A percentile compares a stretch with the other conserved stretches of the same genome.
phyloP scores from a whole-genome alignment of 129 eudicot species.

The Centaurea solstitialis region DNA sequence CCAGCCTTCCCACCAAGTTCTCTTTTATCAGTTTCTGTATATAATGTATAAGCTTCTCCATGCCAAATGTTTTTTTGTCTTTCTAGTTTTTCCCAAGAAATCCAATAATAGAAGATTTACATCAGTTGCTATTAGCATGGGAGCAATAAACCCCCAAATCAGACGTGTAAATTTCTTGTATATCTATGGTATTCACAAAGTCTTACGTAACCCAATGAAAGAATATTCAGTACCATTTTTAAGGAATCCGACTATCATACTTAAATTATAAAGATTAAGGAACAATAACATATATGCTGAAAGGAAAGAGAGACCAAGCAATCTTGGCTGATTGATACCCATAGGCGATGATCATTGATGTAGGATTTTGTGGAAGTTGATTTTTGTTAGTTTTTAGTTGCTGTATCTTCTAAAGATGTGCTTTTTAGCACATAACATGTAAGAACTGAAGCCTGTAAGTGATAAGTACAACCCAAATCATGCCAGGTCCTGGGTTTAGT shows the following conservation, averaged over 20 bases:
- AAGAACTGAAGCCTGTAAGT: neutral
- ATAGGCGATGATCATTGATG: neutral
- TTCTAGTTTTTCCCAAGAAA: neutral
- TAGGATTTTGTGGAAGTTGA: neutral
- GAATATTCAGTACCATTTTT: neutral
- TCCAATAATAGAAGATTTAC: neutral
- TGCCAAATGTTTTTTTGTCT: neutral
- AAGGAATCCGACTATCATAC: neutral
- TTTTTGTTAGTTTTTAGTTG: neutral
- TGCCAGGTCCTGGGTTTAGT: neutral
- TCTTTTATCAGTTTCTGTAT: neutral
- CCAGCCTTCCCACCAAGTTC: neutral
- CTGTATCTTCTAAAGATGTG: neutral
- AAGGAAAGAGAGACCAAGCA: neutral
- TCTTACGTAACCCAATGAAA: neutral
- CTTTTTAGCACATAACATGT: neutral
- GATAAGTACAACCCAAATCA: neutral
- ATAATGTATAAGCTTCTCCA: neutral
- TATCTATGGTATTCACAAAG: neutral
- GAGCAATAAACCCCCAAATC: neutral
- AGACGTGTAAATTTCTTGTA: neutral
- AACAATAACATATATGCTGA: neutral
- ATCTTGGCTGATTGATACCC: neutral
- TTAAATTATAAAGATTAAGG: neutral
- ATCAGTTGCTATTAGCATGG: neutral